These are phyloP conservation scores for Exophiala oligosperma DNA, from an alignment of 2,329 filamentous ascomycete species.

Conservation along the genomic window DNA sequence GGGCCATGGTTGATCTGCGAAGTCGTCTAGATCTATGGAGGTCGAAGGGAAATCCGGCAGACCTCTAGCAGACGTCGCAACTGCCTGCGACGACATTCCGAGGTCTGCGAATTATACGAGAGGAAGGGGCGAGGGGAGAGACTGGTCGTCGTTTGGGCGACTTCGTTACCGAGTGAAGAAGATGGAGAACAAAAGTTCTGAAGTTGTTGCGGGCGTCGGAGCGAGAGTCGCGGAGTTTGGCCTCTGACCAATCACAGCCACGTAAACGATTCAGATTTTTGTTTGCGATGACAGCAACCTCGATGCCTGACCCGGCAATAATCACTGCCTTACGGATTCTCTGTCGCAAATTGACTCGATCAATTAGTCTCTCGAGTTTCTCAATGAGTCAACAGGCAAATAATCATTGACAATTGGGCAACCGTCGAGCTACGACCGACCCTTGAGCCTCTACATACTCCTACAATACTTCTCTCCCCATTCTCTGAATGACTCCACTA, in stretches of 20 bases:
- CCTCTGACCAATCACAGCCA: slow-evolving; percentile 10
- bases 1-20: slow-evolving; percentile 21
- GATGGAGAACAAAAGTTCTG: slow-evolving; percentile 5
- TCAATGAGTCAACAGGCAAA: too few relatives aligned
- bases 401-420: too few relatives aligned
- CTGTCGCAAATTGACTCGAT: neutral
- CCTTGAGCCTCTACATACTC: neutral
- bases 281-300: too few relatives aligned
- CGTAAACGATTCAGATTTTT: neutral
- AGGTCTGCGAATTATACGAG: slow-evolving; percentile 25
- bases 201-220: slow-evolving; percentile 8
- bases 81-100: slow-evolving; percentile 29
- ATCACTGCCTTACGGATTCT: neutral
- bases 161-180: neutral
- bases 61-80: slow-evolving; percentile 30
- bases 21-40: slow-evolving; percentile 12
- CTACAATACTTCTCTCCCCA: neutral
- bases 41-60: slow-evolving; percentile 27
- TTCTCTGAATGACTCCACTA: neutral
- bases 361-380: neutral
- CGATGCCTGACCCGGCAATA: too few relatives aligned
- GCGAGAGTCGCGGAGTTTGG: neutral
- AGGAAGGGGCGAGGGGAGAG: slow-evolving; percentile 7
- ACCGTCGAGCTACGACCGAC: neutral
- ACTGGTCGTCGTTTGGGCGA: neutral